Evolutionary conservation across 1,284 basidiomycete genomes (phyloP), one percentile per base, ranked within the genome.

Genomic region (Flammula alnicola): DNA sequence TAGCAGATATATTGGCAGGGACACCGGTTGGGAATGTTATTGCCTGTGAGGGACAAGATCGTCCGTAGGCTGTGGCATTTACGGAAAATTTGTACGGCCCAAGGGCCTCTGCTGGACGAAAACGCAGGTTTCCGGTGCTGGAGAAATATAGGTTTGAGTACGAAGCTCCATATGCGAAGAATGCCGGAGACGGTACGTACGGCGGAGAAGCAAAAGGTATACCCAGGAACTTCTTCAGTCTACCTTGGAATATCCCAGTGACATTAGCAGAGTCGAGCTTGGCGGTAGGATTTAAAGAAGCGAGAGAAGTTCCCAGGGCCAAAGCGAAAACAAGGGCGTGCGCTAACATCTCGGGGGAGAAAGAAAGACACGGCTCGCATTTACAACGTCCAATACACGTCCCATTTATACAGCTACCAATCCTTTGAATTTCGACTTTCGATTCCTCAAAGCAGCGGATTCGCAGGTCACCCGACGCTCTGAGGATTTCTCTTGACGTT

Each of bases 41-140:
- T 83, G 81, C n/a, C n/a, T n/a, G n/a, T n/a, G n/a, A n/a, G 8
- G 77, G 75, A 51, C 81, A 84, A 1, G 74, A 63, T 9, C 68
- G 61, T 0, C 80, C 80, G 52, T 70, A 81, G 0, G 60, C 47
- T 0, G 68, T 73, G 0, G 77, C 78, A n/a, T 64, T 55, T 37
- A 75, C 58, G 0, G 62, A 66, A 1, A 69, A 70, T 1, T 56
- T 68, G 57, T 81, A 82, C 1, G 74, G 57, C 0, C 65, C 46
- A n/a, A 71, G 70, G 0, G 76, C 57, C 36, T 72, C 62, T 0
- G 81, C 80, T 0, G 76, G 61, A 23, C 70, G 70, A 54, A 83
- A 80, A 0, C 81, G 75, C 19, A 78, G 69, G 43, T 77, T 61
- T 1, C 75, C 76, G 19, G 71, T 59, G 2, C 77, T 79, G 19